These are phyloP conservation scores for Macroventuria anomochaeta DNA, from an alignment of 2,329 filamentous ascomycete species.

Conservation along the genomic window DNA sequence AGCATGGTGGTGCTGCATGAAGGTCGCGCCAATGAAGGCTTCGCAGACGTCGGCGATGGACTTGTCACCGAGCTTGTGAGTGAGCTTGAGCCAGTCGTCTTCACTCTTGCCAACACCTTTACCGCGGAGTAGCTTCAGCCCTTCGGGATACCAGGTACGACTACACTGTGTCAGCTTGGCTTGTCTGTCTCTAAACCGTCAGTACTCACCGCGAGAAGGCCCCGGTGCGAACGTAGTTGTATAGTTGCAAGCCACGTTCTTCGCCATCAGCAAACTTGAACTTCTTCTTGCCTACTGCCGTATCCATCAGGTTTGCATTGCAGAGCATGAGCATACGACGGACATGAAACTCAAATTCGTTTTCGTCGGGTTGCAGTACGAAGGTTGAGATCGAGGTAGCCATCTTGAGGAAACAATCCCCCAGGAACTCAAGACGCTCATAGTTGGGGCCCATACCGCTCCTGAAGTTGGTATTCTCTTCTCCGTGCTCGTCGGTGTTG, in stretches of 20 bases:
- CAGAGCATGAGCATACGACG: conserved; percentile 89
- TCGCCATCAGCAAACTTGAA: conserved; percentile 46
- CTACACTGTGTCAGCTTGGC: conserved; percentile 45
- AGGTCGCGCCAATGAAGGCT: conserved; percentile 86
- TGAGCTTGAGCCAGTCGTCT: conserved; percentile 62
- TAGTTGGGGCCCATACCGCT: conserved; percentile 93
- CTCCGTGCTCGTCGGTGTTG: conserved; percentile 75
- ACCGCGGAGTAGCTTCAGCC: conserved; percentile 74
- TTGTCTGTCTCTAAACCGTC: not conserved
- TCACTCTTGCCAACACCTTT: conserved; percentile 65
- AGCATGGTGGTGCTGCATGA: conserved; percentile 61
- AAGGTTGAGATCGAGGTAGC: conserved; percentile 89
- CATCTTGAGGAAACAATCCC: conserved; percentile 95
- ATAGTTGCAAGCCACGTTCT: conserved; percentile 58
- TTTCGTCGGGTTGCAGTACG: conserved; percentile 74
- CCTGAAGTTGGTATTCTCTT: conserved; percentile 75
- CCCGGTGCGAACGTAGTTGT: conserved; percentile 82
- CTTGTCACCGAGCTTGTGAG: conserved; percentile 74
- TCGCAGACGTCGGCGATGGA: conserved; percentile 94
- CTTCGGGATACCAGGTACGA: conserved; percentile 87
- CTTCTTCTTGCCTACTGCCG: conserved; percentile 60
- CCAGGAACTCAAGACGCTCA: conserved; percentile 90
- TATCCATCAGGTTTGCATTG: conserved; percentile 87
- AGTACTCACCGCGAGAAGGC: conserved; percentile 71
- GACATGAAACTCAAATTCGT: conserved; percentile 88